phyloP scores from a whole-genome alignment of 2,329 filamentous ascomycete genomes.

The Orbilia brochopaga region DNA sequence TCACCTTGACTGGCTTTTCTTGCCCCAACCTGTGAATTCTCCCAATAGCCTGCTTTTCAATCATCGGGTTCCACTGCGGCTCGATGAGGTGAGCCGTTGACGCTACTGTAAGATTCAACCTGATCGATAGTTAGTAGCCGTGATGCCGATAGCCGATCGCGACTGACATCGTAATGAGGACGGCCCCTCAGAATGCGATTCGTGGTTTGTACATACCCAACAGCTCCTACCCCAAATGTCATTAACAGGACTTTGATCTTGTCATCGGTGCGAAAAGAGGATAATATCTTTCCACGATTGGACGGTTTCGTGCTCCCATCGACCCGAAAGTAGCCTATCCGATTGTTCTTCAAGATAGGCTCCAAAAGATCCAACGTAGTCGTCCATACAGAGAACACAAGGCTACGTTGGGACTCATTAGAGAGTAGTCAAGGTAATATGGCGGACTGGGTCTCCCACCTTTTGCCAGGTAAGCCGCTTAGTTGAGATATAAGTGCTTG shows the following conservation, averaged over 20 bases:
- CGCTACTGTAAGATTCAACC: constrained; percentile 54
- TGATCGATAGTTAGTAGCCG: neutral
- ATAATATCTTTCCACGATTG: constrained; percentile 51
- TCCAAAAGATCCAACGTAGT: constrained; percentile 56
- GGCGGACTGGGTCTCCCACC: neutral
- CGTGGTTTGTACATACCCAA: neutral
- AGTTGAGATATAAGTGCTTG: neutral
- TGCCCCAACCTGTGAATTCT: constrained; percentile 55
- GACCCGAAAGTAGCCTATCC: constrained; percentile 53
- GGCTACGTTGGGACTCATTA: constrained; percentile 48
- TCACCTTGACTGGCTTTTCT: constrained; percentile 52
- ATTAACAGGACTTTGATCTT: constrained; percentile 9
- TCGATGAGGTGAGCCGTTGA: constrained; percentile 55
- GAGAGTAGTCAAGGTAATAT: neutral
- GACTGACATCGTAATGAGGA: too few relatives aligned
- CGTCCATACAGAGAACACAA: constrained; percentile 57
- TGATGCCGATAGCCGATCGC: too few relatives aligned
- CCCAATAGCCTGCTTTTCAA: constrained; percentile 56
- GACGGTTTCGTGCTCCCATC: constrained; percentile 53
- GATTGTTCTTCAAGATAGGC: constrained; percentile 49
- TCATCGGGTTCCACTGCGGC: constrained; percentile 56
- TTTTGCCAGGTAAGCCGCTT: neutral
- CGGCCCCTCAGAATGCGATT: too few relatives aligned
- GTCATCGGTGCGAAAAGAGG: constrained; percentile 52
- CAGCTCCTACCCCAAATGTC: neutral